Evolutionary conservation across 768 basidiomycete genomes (phyloP), one percentile per base, ranked within the genome.

Genomic region (Rubroboletus satanas): DNA sequence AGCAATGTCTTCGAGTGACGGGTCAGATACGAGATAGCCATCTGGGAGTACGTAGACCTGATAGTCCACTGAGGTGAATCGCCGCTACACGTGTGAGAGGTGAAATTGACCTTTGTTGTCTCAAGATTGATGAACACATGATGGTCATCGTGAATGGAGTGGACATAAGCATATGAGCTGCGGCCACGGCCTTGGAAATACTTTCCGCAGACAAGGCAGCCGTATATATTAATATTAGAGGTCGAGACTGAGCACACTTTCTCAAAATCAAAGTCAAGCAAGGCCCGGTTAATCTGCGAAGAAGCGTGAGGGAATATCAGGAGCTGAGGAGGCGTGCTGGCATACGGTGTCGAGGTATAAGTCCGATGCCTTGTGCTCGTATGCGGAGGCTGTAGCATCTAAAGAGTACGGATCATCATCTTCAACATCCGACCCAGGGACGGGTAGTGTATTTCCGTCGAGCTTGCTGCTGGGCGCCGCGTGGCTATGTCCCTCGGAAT

Each of bases 211-310:
- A 98, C 95, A 50, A 99, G 83, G 69, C 97, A 99, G 33, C 92
- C 93, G 67, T 99, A 99, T 59, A 89, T 90, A 73, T 99, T 97
- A 79, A 97, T 94, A 73, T 98, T 96, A 39, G 91, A 90, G 51
- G 93, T 79, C 35, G 93, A 97, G 49, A 98, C 92, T 9, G 96
- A 98, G 79, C 97, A 99, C 28, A 98, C 83, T 78, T 96, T 94
- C 75, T 99, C 97, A 64, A 99, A 99, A 74, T 99, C 97, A 74
- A 99, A 99, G 73, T 99, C 97, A 54, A 99, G 83, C 43, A 84
- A 79, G 45, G 81, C 83, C 57, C 97, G 83, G 70, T 97, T 93
- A 60, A 98, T 90, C 95, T 98, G 67, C 54, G 60, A 58, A 51
- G 37, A 54, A 52, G 56, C 32, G 62, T 68, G 57, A 68, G 62